Evolutionary conservation across 352 stramenopile genomes (phyloP).

Genomic region (Phytophthora palmivora): DNA sequence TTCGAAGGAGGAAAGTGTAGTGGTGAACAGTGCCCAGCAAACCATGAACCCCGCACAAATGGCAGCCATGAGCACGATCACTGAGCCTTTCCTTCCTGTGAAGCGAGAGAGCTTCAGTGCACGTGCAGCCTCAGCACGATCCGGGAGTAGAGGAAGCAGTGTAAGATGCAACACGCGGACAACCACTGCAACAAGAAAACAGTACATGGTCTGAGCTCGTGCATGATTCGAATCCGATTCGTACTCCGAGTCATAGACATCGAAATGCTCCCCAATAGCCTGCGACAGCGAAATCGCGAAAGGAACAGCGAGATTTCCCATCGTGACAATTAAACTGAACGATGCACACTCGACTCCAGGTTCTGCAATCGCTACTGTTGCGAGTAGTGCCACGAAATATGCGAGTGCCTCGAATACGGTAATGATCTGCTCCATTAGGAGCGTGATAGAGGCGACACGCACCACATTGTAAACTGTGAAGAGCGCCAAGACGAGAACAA

Average conservation of each 20-base stretch:
- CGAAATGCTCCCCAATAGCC: conserved; percentile 67
- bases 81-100: conserved; percentile 24
- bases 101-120: conserved; percentile 39
- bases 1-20: conserved; percentile 57
- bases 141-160: conserved; percentile 50
- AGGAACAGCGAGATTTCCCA: conserved; percentile 60
- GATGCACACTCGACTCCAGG: conserved; percentile 54
- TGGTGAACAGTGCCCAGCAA: conserved; percentile 63
- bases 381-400: conserved; percentile 61
- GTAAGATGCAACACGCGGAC: conserved; percentile 45
- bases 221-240: conserved; percentile 46
- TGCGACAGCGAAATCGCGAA: conserved; percentile 70
- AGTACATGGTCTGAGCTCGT: conserved; percentile 54
- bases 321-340: conserved; percentile 59
- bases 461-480: conserved; percentile 67
- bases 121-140: conserved; percentile 44
- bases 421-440: conserved; percentile 61
- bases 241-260: conserved; percentile 66
- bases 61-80: conserved; percentile 36
- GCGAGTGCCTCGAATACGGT: conserved; percentile 58
- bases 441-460: conserved; percentile 51
- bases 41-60: conserved; percentile 47
- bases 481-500: conserved; percentile 49
- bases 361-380: conserved; percentile 53
- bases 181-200: conserved; percentile 50